Evolutionary conservation across 2,329 filamentous ascomycete species (phyloP).

Genomic region (Penicillium corylophilum): DNA sequence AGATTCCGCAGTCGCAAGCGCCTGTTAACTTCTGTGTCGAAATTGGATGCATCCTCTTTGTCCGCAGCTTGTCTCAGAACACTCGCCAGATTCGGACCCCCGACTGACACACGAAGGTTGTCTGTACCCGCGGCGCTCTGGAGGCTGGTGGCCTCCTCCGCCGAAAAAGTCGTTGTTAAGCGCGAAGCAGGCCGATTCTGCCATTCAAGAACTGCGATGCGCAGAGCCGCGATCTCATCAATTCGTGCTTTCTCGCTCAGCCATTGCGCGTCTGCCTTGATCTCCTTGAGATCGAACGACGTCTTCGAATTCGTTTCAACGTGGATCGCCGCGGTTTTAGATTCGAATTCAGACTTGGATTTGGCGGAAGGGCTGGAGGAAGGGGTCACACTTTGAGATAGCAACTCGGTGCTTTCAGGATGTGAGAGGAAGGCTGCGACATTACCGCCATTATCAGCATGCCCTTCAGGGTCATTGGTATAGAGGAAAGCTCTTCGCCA

Average conservation of each 20-base stretch:
- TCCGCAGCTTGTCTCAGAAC: constrained; percentile 32
- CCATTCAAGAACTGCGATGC: constrained; percentile 78
- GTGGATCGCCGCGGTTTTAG: constrained; percentile 83
- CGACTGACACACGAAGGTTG: constrained; percentile 60
- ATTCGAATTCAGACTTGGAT: constrained; percentile 72
- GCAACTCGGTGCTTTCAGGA: constrained; percentile 63
- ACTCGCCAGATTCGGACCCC: constrained; percentile 35
- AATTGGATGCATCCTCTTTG: constrained; percentile 43
- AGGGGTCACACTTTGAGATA: constrained; percentile 67
- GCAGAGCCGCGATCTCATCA: constrained; percentile 77
- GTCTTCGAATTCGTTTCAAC: constrained; percentile 66
- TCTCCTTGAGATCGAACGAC: constrained; percentile 69
- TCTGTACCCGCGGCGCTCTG: constrained; percentile 70
- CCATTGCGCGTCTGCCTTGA: constrained; percentile 86
- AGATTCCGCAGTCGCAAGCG: constrained; percentile 67
- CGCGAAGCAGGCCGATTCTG: constrained; percentile 75
- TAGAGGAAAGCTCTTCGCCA: constrained; percentile 59
- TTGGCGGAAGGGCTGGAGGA: constrained; percentile 64
- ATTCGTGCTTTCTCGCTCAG: constrained; percentile 74
- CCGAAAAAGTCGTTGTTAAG: constrained; percentile 69
- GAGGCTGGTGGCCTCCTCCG: constrained; percentile 74
- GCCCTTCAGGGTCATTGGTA: constrained; percentile 41
- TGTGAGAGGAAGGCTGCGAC: constrained; percentile 71
- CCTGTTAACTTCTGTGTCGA: constrained; percentile 62
- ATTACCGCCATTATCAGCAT: constrained; percentile 54